These are phyloP conservation scores for Saccharomyces hybrid DNA, from an alignment of 1,139 yeast genomes.

Conservation along the genomic window DNA sequence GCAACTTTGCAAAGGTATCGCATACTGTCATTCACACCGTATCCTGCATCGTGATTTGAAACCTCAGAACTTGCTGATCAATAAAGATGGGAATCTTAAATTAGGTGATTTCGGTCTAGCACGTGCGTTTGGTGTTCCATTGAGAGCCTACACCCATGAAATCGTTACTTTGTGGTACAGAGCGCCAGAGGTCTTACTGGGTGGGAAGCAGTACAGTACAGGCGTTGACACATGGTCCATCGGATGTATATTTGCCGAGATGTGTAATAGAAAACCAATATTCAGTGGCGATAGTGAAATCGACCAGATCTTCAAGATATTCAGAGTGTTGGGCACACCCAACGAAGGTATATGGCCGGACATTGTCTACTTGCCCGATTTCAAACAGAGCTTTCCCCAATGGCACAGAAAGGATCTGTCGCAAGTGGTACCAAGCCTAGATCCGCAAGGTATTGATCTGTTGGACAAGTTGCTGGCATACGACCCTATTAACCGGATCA, in stretches of 20 bases:
- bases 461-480: constrained; percentile 73
- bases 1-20: constrained; percentile 86
- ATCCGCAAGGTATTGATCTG: constrained; percentile 74
- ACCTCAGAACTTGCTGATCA: constrained; percentile 90
- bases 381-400: constrained; percentile 91
- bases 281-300: constrained; percentile 98
- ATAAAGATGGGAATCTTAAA: constrained; percentile 90
- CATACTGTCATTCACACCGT: constrained; percentile 91
- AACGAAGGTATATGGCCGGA: constrained; percentile 95
- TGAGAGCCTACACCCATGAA: constrained; percentile 93
- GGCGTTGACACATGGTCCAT: constrained; percentile 99
- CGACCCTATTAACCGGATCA: constrained; percentile 89
- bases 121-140: constrained; percentile 93
- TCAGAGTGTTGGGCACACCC: constrained; percentile 90
- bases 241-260: constrained; percentile 97
- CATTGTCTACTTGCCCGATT: constrained; percentile 86
- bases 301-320: constrained; percentile 92
- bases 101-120: constrained; percentile 97
- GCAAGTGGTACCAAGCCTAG: constrained; percentile 72
- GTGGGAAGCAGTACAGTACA: constrained; percentile 94
- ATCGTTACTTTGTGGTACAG: constrained; percentile 98
- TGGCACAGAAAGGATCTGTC: constrained; percentile 74
- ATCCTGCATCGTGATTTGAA: constrained; percentile 92
- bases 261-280: constrained; percentile 91
- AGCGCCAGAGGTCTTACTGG: constrained; percentile 90